Evolutionary conservation across 2,329 filamentous ascomycete genomes (phyloP).

Genomic region (Lachnellula hyalina): DNA sequence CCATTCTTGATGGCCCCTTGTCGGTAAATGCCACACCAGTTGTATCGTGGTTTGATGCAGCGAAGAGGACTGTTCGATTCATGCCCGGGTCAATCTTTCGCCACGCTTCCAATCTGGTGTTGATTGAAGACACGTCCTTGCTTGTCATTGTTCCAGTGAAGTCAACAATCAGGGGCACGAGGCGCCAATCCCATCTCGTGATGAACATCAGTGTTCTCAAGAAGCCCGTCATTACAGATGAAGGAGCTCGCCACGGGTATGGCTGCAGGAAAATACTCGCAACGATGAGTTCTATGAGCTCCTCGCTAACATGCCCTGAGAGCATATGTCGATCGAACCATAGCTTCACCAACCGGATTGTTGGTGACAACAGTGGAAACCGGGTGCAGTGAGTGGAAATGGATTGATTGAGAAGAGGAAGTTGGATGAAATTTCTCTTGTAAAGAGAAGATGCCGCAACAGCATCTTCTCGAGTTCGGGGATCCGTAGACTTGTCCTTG

Average conservation of each 20-base stretch:
- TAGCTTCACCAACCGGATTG: slow-evolving; percentile 78
- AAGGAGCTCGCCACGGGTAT: slow-evolving; percentile 73
- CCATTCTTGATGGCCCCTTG: slow-evolving; percentile 68
- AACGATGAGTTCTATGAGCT: slow-evolving; percentile 79
- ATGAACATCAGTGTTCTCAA: slow-evolving; percentile 74
- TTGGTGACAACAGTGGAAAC: slow-evolving; percentile 71
- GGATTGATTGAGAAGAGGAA: slow-evolving; percentile 76
- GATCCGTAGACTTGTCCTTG: slow-evolving; percentile 65
- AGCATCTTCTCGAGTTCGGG: slow-evolving; percentile 61
- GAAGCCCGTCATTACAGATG: slow-evolving; percentile 74
- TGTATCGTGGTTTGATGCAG: slow-evolving; percentile 70
- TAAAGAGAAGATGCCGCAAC: slow-evolving; percentile 65
- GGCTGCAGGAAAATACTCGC: slow-evolving; percentile 74
- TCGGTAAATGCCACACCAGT: slow-evolving; percentile 80
- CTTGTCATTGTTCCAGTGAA: slow-evolving; percentile 59
- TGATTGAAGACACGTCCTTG: slow-evolving; percentile 56
- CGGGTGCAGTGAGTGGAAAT: slow-evolving; percentile 76
- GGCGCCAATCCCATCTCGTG: slow-evolving; percentile 86
- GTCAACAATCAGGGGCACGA: slow-evolving; percentile 76
- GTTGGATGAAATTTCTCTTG: slow-evolving; percentile 64
- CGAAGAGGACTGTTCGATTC: slow-evolving; percentile 77
- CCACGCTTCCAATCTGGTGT: slow-evolving; percentile 74
- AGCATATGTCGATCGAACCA: slow-evolving; percentile 89
- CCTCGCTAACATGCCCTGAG: slow-evolving; percentile 66
- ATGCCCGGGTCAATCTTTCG: slow-evolving; percentile 82